Percentiles rank a stretch among this genome's conserved stretches.
Conservation (phyloP, 495 filamentous ascomycete species). For the Schizothecium vesticola region DNA sequence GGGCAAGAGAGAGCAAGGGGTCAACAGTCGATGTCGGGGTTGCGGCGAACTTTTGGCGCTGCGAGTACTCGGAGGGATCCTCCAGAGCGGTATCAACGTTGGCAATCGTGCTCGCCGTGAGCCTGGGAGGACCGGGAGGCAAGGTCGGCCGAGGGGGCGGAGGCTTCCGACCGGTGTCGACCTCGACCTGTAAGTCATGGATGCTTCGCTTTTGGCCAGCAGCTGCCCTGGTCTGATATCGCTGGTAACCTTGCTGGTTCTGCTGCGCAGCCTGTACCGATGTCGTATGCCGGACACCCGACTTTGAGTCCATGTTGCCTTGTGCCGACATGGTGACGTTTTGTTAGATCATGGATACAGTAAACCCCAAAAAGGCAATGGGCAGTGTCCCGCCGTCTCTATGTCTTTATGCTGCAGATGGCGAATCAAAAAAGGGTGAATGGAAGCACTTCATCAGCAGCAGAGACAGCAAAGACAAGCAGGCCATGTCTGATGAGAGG, state of each 20-base stretch:
- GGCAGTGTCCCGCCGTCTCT: background rate
- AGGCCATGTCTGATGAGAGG: background rate
- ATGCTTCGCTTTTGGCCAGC: conserved; percentile 24
- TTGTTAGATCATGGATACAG: background rate
- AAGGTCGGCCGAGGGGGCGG: conserved; percentile 21
- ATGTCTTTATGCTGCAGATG: background rate
- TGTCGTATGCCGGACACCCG: conserved; percentile 26
- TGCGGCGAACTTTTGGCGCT: conserved; percentile 34
- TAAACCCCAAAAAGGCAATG: background rate
- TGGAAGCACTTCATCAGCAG: background rate
- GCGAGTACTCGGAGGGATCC: conserved; percentile 41
- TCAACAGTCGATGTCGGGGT: conserved; percentile 52
- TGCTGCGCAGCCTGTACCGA: conserved; percentile 18
- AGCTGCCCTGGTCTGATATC: conserved; percentile 11
- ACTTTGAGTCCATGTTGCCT: background rate
- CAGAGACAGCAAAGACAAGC: background rate
- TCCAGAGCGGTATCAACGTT: background rate
- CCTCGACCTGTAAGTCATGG: conserved; percentile 4
- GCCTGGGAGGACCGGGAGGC: conserved; percentile 16
- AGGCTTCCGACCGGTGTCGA: conserved; percentile 15
- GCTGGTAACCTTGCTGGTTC: background rate
- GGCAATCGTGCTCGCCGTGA: conserved; percentile 35
- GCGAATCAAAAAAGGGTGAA: background rate
- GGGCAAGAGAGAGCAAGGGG: conserved; percentile 56
- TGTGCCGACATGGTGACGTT: background rate